Base-by-base conservation (phyloP, 441 rosid genomes). In the Gossypium lobatum region DNA sequence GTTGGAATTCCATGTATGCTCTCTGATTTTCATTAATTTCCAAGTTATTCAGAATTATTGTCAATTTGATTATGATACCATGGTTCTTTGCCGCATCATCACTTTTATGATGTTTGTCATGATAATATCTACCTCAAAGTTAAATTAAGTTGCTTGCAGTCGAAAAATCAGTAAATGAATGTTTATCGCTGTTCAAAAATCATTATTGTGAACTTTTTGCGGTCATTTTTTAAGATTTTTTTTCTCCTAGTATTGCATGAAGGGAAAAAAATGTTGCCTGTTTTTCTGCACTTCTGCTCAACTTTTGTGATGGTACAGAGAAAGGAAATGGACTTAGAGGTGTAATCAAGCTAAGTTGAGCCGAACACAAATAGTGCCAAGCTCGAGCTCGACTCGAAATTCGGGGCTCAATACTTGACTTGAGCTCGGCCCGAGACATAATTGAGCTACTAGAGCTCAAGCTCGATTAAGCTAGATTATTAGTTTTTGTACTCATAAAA, bases 291-390 rank as follows among this genome's bases (percentile, higher is more conserved):
- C 59, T 21, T 16, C 34, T 11, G 34, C 16, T 26, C 42, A 48
- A 46, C 21, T 23, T 60, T 60, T 72, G 23, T 21, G 61, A 10
- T 52, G 23, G 37, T 67, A 67, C 20, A 67, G 53, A 54, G 62
- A 72, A 74, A 67, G n/a, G 39, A 54, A 55, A 70, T 76, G 67
- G 77, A 70, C 60, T 31, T 31, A 31, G 37, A 0, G 7, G 37
- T 31, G 37, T 31, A 31, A 31, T 31, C 37, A 31, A 31, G 37
- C 1, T 31, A 31, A 31, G 37, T 31, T 31, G 37, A 31, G 37
- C 37, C 7, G 0, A 4, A 31, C 37, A 31, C 7, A 31, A 31
- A 31, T 31, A 31, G 37, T 31, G 37, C 37, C 37, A 31, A 31
- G 37, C 37, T 31, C 37, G 7, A 31, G 37, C 37, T 31, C 1